A percentile compares a stretch with the other conserved stretches of the same genome.
Evolutionary conservation across 2,329 filamentous ascomycete species (phyloP).

Genomic region (Albophoma yamanashiensis): DNA sequence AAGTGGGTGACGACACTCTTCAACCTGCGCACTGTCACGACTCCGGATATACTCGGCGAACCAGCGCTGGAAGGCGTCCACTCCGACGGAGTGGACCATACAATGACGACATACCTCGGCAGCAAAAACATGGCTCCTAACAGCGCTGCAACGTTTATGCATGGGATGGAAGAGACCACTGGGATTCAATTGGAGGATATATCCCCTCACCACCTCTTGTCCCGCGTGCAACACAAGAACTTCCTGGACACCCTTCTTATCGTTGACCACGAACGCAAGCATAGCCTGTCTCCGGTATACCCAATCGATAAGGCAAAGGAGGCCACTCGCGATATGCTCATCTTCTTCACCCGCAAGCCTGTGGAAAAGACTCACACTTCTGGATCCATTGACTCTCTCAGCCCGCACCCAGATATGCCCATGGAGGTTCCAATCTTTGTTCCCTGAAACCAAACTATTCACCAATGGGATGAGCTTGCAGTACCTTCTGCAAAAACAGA

Average conservation of each 20-base stretch:
- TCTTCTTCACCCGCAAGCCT: slow-evolving; percentile 18
- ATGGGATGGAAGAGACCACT: slow-evolving; percentile 14
- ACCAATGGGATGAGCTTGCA: not conserved
- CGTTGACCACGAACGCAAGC: slow-evolving; percentile 16
- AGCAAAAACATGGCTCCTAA: slow-evolving; percentile 15
- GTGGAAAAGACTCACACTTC: slow-evolving; percentile 12
- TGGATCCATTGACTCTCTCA: slow-evolving; percentile 13
- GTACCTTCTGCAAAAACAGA: not conserved
- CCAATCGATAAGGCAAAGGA: slow-evolving; percentile 10
- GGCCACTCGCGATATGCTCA: slow-evolving; percentile 17
- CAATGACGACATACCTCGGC: slow-evolving; percentile 19
- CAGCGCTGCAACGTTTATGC: slow-evolving; percentile 19
- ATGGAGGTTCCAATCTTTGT: slow-evolving; percentile 16
- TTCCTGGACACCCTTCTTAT: slow-evolving; percentile 17
- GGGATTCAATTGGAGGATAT: slow-evolving; percentile 11
- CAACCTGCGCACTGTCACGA: slow-evolving; percentile 18
- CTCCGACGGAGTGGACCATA: slow-evolving; percentile 20
- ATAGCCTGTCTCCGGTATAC: slow-evolving; percentile 14
- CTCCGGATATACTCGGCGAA: slow-evolving; percentile 14
- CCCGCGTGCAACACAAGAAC: slow-evolving; percentile 13
- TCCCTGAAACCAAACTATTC: slow-evolving; percentile 1
- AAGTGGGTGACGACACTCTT: slow-evolving; percentile 17
- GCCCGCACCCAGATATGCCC: slow-evolving; percentile 11
- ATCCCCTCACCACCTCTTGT: slow-evolving; percentile 9
- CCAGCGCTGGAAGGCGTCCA: slow-evolving; percentile 21